These are phyloP conservation scores for Ceratocystis cacaofunesta DNA, from an alignment of 2,329 filamentous ascomycete species.

Conservation along the genomic window DNA sequence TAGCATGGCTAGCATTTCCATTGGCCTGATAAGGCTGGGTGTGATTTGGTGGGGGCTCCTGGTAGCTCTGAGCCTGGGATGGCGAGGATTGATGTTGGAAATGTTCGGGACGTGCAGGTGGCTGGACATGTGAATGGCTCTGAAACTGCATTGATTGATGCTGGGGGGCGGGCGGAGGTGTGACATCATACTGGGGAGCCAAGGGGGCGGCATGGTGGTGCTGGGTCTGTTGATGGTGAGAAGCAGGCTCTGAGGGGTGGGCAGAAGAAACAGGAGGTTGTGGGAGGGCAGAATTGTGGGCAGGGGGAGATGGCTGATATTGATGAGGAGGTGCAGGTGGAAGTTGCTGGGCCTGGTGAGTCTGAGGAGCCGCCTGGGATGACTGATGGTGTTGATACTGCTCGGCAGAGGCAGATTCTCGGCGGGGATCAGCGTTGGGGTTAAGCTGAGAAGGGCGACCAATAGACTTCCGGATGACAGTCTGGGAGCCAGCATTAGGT, in stretches of 20 bases:
- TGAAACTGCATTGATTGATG: background rate
- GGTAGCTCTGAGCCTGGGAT: background rate
- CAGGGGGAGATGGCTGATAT: background rate
- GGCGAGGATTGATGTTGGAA: slow-evolving; percentile 5
- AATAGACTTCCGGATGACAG: slow-evolving; percentile 12
- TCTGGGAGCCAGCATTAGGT: slow-evolving; percentile 19
- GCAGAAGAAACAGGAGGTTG: background rate
- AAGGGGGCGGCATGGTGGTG: background rate
- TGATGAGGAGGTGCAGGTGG: background rate
- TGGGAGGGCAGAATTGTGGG: background rate
- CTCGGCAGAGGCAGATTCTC: slow-evolving; percentile 6
- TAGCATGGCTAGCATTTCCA: background rate
- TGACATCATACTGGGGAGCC: background rate
- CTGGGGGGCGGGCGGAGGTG: background rate
- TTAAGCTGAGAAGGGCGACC: slow-evolving; percentile 7
- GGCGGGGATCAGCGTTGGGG: background rate
- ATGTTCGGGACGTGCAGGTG: background rate
- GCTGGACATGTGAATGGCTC: background rate
- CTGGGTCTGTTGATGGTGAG: background rate
- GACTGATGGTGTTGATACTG: slow-evolving; percentile 12
- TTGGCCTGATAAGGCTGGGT: background rate
- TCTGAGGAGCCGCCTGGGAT: background rate
- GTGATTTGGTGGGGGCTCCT: slow-evolving; percentile 14
- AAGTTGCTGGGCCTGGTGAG: background rate
- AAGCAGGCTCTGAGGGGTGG: background rate